Base-by-base conservation (phyloP, 176 grass and related monocot genomes). In the Musa schizocarpa region DNA sequence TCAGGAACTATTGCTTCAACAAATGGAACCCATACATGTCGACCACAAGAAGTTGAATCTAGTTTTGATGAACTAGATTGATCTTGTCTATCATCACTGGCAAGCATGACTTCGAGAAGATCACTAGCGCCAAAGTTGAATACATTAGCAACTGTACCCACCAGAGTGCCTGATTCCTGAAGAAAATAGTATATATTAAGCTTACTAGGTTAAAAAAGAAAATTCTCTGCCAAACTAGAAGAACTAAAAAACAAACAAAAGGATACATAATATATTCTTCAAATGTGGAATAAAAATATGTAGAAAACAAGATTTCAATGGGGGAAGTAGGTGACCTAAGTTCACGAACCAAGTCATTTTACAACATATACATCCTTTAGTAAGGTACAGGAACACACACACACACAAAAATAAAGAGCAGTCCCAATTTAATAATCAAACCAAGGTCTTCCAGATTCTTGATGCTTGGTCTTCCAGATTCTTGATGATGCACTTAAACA, bases 1-100 rank as follows among this genome's bases (percentile, higher is more conserved):
- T 91, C 86, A 76, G 90, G 88, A 71, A 92, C 95, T 89, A 94
- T 99, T 80, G 84, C 90, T 77, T 91, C 75, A 62, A 92, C 90
- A 87, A 94, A 99, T 53, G 95, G 95, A 78, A 99, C 87, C 88
- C 88, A 94, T 49, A 94, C 82, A 65, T 91, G 88, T 25, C 76
- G 68, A 76, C 77, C 78, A 75, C 72, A 80, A 49, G 78, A 86
- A 70, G 22, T 68, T 57, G 78, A 66, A 83, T 80, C 82, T 75
- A 65, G 77, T 67, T 71, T 73, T 73, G 65, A 76, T 79, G 77
- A 73, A 78, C 43, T 71, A 74, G 63, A 53, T 52, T 72, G 76
- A 16, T 75, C 27, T 82, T 17, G 27, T 48, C 19, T 64, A 50
- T 74, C 79, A 53, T 75, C 77, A 49, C 67, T 50, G 29, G 68